Evolutionary conservation across 2,329 filamentous ascomycete species (phyloP).

Genomic region (Alternaria tenuissima): DNA sequence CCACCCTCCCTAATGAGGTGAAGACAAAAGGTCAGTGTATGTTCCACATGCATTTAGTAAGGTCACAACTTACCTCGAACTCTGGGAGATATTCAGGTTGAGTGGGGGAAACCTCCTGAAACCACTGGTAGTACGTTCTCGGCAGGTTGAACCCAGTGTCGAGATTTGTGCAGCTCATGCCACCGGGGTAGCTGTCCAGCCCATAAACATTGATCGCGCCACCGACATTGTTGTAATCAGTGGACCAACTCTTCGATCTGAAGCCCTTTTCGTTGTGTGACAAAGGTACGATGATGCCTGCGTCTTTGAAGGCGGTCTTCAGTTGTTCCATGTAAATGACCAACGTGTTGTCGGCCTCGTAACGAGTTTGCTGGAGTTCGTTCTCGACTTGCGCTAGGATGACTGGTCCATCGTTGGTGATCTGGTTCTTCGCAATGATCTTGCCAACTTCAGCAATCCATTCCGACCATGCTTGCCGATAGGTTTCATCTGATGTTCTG

Average conservation of each 20-base stretch:
- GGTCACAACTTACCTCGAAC: slow-evolving; percentile 51
- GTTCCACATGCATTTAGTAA: background rate
- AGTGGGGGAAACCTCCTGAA: slow-evolving; percentile 63
- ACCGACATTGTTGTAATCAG: slow-evolving; percentile 64
- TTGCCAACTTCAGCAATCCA: slow-evolving; percentile 58
- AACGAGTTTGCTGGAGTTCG: slow-evolving; percentile 58
- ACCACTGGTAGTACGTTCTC: slow-evolving; percentile 65
- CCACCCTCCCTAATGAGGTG: slow-evolving; percentile 52
- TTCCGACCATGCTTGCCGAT: slow-evolving; percentile 57
- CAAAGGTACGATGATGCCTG: slow-evolving; percentile 60
- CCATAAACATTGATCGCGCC: slow-evolving; percentile 62
- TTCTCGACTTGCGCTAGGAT: slow-evolving; percentile 64
- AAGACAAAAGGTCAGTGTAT: background rate
- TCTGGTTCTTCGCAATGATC: slow-evolving; percentile 60
- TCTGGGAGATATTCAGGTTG: slow-evolving; percentile 64
- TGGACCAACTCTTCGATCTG: slow-evolving; percentile 61
- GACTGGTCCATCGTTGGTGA: slow-evolving; percentile 61
- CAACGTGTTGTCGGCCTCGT: slow-evolving; percentile 55
- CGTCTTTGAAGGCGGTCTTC: slow-evolving; percentile 55
- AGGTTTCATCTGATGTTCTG: slow-evolving; percentile 56
- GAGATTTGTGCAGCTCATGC: slow-evolving; percentile 60
- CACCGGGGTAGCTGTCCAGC: slow-evolving; percentile 58
- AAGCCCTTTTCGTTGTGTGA: slow-evolving; percentile 63
- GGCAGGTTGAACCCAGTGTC: slow-evolving; percentile 60
- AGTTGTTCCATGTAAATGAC: slow-evolving; percentile 64